Conservation (phyloP, 2,329 filamentous ascomycete species). For the Pseudogymnoascus sp. region DNA sequence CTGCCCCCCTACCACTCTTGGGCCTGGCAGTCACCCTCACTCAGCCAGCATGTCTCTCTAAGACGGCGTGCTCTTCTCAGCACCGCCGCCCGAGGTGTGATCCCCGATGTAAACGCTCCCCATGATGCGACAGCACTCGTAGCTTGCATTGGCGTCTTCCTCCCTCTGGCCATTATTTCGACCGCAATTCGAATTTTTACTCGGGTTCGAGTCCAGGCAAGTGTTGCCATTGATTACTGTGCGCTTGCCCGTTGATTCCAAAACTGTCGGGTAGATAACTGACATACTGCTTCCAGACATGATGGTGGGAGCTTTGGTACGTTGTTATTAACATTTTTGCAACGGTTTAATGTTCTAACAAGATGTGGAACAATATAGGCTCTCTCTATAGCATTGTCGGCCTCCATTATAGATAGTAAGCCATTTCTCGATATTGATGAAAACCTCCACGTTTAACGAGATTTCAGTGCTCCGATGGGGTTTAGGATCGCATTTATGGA, state of each 20-base stretch:
- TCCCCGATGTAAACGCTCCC: slow-evolving; percentile 11
- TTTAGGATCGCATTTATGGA: slow-evolving; percentile 20
- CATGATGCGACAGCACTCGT: slow-evolving; percentile 13
- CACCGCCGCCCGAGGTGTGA: slow-evolving; percentile 14
- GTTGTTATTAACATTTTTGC: neutral
- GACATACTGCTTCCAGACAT: slow-evolving; percentile 11
- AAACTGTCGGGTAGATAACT: neutral
- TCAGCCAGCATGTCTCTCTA: slow-evolving; percentile 16
- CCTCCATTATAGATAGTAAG: slow-evolving; percentile 14
- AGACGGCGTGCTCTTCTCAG: slow-evolving; percentile 16
- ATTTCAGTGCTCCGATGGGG: slow-evolving; percentile 20
- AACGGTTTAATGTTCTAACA: neutral
- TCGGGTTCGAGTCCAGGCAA: slow-evolving; percentile 14
- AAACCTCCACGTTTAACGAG: neutral
- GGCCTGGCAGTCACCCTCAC: neutral
- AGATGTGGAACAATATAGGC: neutral
- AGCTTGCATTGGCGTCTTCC: slow-evolving; percentile 14
- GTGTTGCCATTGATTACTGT: slow-evolving; percentile 19
- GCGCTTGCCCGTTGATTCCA: neutral
- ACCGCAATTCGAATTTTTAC: slow-evolving; percentile 17
- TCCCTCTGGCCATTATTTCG: slow-evolving; percentile 15
- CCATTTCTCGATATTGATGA: neutral
- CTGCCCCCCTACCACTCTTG: neutral
- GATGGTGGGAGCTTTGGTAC: slow-evolving; percentile 12
- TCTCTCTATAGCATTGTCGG: slow-evolving; percentile 10